Conservation (phyloP, 2,329 filamentous ascomycete species). For the Coniochaeta sp. region DNA sequence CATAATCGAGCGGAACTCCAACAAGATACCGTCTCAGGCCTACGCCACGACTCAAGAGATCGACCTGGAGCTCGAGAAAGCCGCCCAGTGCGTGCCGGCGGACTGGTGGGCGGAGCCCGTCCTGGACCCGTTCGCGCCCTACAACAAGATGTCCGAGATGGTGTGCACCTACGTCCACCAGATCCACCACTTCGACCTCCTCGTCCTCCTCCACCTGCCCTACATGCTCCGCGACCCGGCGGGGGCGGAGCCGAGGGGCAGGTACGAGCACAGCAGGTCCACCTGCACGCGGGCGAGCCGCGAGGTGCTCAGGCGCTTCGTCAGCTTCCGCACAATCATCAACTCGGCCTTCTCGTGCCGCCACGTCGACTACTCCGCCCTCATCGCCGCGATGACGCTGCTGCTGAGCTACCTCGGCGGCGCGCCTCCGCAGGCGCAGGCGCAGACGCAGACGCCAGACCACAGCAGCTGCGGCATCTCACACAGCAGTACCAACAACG, state of each 20-base stretch:
- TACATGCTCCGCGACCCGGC: constrained; percentile 38
- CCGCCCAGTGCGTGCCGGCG: constrained; percentile 29
- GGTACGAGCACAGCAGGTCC: constrained; percentile 39
- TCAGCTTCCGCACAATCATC: constrained; percentile 34
- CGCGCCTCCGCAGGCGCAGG: too few species aligned
- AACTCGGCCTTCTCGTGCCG: constrained; percentile 33
- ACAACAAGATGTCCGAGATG: constrained; percentile 9
- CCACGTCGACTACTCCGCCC: constrained; percentile 43
- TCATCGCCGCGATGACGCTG: constrained; percentile 43
- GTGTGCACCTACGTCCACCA: constrained; percentile 34
- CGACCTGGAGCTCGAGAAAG: constrained; percentile 38
- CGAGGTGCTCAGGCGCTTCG: constrained; percentile 39
- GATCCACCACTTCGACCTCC: constrained; percentile 41
- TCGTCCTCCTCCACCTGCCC: constrained; percentile 46
- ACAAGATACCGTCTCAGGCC: constrained; percentile 23
- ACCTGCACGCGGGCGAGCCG: constrained; percentile 43
- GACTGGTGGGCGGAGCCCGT: constrained; percentile 40
- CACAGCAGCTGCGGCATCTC: constrained; percentile 2
- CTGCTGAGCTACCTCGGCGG: constrained; percentile 39
- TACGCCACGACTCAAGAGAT: constrained; percentile 34
- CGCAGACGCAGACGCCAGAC: constrained; percentile 20
- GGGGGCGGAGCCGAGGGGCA: too few species aligned
- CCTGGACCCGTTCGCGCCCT: constrained; percentile 12
- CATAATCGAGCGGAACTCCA: constrained; percentile 39
- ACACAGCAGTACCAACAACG: not conserved